Evolutionary conservation across 352 stramenopile genomes (phyloP).

Genomic region (Pythium pyrilobum): DNA sequence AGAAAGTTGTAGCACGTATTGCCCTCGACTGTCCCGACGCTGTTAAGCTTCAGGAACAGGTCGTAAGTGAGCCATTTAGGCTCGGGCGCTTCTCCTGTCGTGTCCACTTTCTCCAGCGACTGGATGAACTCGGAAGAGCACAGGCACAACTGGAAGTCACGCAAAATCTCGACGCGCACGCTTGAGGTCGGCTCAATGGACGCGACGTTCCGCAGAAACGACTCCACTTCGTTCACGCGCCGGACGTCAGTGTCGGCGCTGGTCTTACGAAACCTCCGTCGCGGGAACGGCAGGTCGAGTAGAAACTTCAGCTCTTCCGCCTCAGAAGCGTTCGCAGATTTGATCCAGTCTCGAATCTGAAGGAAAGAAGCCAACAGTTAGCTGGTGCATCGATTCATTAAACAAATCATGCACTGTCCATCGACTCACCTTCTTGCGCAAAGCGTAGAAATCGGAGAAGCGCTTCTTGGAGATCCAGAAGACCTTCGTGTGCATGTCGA

Average conservation of each 20-base stretch:
- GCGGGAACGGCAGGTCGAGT: constrained; percentile 67
- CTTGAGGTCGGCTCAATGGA: constrained; percentile 53
- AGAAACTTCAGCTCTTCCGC: constrained; percentile 67
- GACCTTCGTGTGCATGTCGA: constrained; percentile 74
- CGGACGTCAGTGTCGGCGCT: constrained; percentile 39
- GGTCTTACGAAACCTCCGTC: constrained; percentile 44
- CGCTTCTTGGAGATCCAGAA: constrained; percentile 83
- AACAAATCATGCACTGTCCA: no score
- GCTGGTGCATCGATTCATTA: no score
- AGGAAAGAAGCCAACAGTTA: background rate
- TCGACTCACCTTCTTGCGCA: constrained; percentile 58
- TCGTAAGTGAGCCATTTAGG: constrained; percentile 79
- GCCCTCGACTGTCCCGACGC: constrained; percentile 51
- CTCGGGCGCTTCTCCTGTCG: constrained; percentile 48
- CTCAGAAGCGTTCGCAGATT: constrained; percentile 30
- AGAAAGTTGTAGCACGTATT: constrained; percentile 77
- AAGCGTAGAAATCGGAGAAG: constrained; percentile 64
- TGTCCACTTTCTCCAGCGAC: constrained; percentile 73
- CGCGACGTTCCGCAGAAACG: constrained; percentile 69
- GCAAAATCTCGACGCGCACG: constrained; percentile 52
- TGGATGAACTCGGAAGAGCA: constrained; percentile 73
- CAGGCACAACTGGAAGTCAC: constrained; percentile 65
- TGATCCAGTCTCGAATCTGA: constrained; percentile 41
- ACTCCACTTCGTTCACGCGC: constrained; percentile 57
- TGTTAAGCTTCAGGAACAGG: constrained; percentile 69